phyloP scores from a whole-genome alignment of 352 stramenopile genomes.

The Thraustochytrium sp. region DNA sequence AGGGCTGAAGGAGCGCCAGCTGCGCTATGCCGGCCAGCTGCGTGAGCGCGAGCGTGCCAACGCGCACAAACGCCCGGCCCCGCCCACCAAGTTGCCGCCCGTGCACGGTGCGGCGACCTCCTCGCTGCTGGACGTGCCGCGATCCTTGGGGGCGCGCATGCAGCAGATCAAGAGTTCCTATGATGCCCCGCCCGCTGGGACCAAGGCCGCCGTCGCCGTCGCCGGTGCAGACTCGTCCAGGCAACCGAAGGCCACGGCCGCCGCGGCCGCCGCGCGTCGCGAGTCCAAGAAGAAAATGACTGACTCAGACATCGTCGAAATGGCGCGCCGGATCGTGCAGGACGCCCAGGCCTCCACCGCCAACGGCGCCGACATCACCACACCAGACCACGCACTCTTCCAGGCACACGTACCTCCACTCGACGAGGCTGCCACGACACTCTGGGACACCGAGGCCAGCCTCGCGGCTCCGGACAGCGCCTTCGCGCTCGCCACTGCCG shows the following conservation, averaged over 20 bases:
- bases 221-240: not conserved
- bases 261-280: not conserved
- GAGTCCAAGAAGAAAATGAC: constrained; percentile 36
- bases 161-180: constrained; percentile 6
- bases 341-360: not conserved
- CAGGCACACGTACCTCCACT: not conserved
- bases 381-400: not conserved
- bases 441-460: too few species aligned
- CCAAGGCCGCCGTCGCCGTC: not conserved
- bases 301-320: constrained; percentile 26
- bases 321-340: constrained; percentile 3
- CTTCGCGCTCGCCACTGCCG: too few species aligned
- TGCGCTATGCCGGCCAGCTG: not conserved
- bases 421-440: not conserved
- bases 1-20: not conserved
- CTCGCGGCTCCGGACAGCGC: too few species aligned
- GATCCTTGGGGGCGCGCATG: not conserved
- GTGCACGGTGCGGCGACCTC: not conserved
- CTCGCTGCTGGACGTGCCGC: not conserved
- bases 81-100: not conserved
- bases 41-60: not conserved
- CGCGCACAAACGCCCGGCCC: not conserved
- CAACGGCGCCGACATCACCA: not conserved
- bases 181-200: not conserved
- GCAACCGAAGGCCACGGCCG: not conserved